Percentiles rank a stretch among this genome's conserved stretches.
These are phyloP conservation scores for Acanthamoeba culbertsoni DNA, from an alignment of 208 protist species.

Conservation along the genomic window DNA sequence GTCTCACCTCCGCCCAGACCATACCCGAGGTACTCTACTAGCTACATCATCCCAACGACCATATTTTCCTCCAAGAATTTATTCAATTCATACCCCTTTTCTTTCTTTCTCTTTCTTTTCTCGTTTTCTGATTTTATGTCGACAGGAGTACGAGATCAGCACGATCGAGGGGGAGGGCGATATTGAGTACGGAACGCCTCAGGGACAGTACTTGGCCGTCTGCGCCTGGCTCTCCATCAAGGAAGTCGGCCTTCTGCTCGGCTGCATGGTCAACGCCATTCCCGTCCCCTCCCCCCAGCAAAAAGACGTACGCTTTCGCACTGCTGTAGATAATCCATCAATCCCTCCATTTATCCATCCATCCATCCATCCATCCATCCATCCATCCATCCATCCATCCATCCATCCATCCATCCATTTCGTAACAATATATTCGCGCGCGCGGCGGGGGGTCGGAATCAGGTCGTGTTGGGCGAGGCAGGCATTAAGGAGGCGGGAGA, in stretches of 20 bases:
- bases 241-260: conserved; percentile 13
- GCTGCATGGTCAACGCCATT: not conserved
- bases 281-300: not conserved
- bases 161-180: not conserved
- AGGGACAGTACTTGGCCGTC: conserved; percentile 11
- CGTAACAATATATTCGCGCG: too few relatives aligned
- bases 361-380: too few relatives aligned
- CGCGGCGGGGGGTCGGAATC: not conserved
- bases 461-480: not conserved
- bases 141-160: not conserved
- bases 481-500: not conserved
- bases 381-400: too few relatives aligned
- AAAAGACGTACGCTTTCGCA: too few relatives aligned
- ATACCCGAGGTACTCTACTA: not conserved
- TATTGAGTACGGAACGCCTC: not conserved
- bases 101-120: too few relatives aligned
- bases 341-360: too few relatives aligned
- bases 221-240: conserved; percentile 35
- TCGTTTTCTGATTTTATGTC: too few relatives aligned
- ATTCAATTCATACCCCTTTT: too few relatives aligned
- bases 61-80: too few relatives aligned
- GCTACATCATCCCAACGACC: not conserved
- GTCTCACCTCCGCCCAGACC: not conserved
- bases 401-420: too few relatives aligned
- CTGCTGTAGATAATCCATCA: too few relatives aligned